Evolutionary conservation across 2,329 filamentous ascomycete species (phyloP).

Genomic region (Mollisiaceae sp.): DNA sequence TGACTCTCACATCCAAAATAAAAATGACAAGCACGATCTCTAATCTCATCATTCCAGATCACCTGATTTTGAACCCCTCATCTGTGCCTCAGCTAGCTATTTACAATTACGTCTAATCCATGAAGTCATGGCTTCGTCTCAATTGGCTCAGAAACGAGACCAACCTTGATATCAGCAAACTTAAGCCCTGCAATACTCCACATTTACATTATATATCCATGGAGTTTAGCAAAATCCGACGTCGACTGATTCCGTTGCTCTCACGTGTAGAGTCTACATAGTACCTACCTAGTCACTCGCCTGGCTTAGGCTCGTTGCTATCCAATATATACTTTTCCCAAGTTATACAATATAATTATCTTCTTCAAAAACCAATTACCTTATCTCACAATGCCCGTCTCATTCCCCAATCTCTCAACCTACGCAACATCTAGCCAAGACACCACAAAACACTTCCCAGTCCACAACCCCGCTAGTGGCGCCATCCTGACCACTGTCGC

Average conservation of each 20-base stretch:
- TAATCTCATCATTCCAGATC: not conserved
- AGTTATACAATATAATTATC: not conserved
- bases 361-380: not conserved
- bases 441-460: not conserved
- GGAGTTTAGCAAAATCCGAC: not conserved
- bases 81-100: not conserved
- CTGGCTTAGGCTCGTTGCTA: not conserved
- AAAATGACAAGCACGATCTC: not conserved
- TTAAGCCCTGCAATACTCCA: not conserved
- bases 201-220: not conserved
- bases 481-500: conserved; percentile 8
- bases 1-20: not conserved
- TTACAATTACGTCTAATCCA: not conserved
- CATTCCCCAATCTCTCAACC: not conserved
- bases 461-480: conserved; percentile 11
- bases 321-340: not conserved
- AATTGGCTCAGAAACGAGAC: no score
- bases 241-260: not conserved
- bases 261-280: not conserved
- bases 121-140: not conserved
- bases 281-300: not conserved
- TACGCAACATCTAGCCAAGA: not conserved
- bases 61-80: not conserved
- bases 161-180: no score
- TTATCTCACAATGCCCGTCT: not conserved